Evolutionary conservation across 176 grass and related monocot species (phyloP).

Genomic region (Dendrocalamus sinicus): DNA sequence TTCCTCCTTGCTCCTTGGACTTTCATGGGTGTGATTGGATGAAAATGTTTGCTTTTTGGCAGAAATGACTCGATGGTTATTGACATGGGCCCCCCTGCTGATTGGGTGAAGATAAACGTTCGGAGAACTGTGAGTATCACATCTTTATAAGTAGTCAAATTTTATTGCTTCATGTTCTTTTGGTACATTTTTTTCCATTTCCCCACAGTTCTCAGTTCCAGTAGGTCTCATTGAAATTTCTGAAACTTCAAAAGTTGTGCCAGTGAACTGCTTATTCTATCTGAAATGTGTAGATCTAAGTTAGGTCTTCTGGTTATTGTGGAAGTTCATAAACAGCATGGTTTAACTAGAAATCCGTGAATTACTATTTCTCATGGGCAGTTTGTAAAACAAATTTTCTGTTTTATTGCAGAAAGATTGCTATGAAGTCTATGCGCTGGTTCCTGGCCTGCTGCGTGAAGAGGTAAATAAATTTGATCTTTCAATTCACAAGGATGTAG

Average conservation of each 20-base stretch:
- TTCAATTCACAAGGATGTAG: background rate
- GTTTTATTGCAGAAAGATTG: conserved; percentile 84
- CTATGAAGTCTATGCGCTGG: conserved; percentile 95
- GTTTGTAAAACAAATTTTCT: conserved; percentile 36
- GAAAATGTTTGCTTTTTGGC: conserved; percentile 51
- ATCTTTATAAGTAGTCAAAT: background rate
- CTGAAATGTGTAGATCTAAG: conserved; percentile 39
- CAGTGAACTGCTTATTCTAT: conserved; percentile 16
- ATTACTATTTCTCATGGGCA: background rate
- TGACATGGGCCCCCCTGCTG: conserved; percentile 75
- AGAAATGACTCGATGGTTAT: conserved; percentile 66
- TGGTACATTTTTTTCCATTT: conserved; percentile 11
- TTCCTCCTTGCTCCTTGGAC: conserved; percentile 7
- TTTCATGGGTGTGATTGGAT: background rate
- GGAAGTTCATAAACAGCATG: conserved; percentile 31
- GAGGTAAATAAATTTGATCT: conserved; percentile 60
- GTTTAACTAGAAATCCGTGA: background rate
- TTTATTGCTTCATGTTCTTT: conserved; percentile 25
- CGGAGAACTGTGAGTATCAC: conserved; percentile 61
- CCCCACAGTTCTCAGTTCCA: background rate
- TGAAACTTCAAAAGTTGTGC: conserved; percentile 5
- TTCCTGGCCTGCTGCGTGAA: conserved; percentile 91
- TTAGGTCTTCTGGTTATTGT: conserved; percentile 5
- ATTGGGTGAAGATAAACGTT: conserved; percentile 98
- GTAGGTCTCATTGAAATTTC: background rate